These are phyloP conservation scores for Fragilariopsis cylindrus DNA, from an alignment of 108 stramenopile genomes.

Conservation along the genomic window DNA sequence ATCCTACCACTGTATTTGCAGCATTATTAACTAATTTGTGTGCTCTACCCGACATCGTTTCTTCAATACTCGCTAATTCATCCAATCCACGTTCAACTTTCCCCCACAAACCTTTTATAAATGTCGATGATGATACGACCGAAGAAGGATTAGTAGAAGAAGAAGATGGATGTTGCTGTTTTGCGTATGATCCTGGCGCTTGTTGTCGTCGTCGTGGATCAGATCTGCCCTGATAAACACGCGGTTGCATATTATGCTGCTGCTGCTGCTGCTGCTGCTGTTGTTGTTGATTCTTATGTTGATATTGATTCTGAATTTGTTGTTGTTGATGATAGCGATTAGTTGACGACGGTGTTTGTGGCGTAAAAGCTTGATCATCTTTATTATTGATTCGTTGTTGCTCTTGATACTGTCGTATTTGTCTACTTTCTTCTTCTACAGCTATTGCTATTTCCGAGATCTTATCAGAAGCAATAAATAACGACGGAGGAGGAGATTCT, in stretches of 20 bases:
- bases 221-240: neutral
- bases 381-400: neutral
- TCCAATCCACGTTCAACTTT: conserved; percentile 55
- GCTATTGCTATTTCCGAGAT: neutral
- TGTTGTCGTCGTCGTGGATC: conserved; percentile 1
- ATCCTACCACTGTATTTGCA: neutral
- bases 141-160: neutral
- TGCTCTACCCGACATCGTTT: conserved; percentile 35
- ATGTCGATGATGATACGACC: neutral
- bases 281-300: neutral
- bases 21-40: conserved; percentile 26
- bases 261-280: neutral
- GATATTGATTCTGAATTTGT: conserved; percentile 2
- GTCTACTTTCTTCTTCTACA: neutral
- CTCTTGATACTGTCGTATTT: neutral
- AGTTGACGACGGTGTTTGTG: neutral
- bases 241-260: neutral
- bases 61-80: conserved; percentile 47
- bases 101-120: conserved; percentile 35
- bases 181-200: neutral
- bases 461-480: no score
- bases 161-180: conserved; percentile 14
- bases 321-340: neutral
- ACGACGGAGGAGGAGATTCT: neutral
- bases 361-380: neutral